These are phyloP conservation scores for Citrullus amarus DNA, from an alignment of 306 rosid genomes.

Conservation along the genomic window DNA sequence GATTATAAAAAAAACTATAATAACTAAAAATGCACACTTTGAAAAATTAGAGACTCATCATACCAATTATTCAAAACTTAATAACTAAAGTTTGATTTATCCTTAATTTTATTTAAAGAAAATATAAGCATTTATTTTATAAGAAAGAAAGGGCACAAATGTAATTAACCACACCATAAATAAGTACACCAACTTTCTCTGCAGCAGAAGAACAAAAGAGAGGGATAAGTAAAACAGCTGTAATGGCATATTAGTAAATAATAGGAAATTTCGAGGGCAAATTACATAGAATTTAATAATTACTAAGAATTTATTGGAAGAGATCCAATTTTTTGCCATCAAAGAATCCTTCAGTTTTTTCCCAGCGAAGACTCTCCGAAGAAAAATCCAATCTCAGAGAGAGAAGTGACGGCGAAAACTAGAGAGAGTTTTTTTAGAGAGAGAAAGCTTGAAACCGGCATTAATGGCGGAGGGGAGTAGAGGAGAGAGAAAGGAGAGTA, in stretches of 20 bases:
- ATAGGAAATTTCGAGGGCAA: neutral
- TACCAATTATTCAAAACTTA: too few species aligned
- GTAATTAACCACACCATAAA: neutral
- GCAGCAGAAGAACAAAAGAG: neutral
- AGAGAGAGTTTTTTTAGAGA: slow-evolving; percentile 17
- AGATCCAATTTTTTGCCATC: slow-evolving; percentile 34
- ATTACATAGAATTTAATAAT: neutral
- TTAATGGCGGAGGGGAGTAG: slow-evolving; percentile 88
- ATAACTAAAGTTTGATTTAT: too few species aligned
- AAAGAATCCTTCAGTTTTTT: slow-evolving; percentile 23
- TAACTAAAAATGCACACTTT: too few species aligned
- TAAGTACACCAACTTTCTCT: neutral
- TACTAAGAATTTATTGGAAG: slow-evolving; percentile 14
- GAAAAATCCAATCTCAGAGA: slow-evolving; percentile 1
- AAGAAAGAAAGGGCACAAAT: neutral
- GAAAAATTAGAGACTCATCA: too few species aligned
- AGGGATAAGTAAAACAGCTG: slow-evolving; percentile 1
- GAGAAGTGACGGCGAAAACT: slow-evolving; percentile 7
- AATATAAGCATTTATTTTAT: neutral
- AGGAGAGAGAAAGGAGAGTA: slow-evolving; percentile 56
- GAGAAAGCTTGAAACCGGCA: slow-evolving; percentile 14
- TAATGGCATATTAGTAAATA: slow-evolving; percentile 33
- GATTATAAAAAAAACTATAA: too few species aligned
- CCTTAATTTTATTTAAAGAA: too few species aligned
- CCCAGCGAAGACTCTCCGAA: slow-evolving; percentile 29